Evolutionary conservation across 441 rosid species (phyloP).

Genomic region (Brassica balearica): DNA sequence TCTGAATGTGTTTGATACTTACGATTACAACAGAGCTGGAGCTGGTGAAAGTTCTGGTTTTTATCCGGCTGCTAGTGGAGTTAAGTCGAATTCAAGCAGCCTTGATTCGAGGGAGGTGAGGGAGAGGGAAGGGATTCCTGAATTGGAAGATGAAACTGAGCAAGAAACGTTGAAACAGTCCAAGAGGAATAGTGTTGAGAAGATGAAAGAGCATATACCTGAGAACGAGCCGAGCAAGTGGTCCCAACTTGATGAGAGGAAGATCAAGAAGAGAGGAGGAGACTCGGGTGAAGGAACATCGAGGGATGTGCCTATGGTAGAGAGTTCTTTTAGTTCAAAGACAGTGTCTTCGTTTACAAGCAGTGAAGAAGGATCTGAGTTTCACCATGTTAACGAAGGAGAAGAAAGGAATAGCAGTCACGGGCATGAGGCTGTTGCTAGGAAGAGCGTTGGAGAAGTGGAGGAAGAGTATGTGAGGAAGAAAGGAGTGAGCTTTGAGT

Average conservation of each 20-base stretch:
- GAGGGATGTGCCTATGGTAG: slow-evolving; percentile 50
- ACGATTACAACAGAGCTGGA: slow-evolving; percentile 50
- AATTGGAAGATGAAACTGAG: slow-evolving; percentile 90
- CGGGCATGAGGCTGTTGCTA: slow-evolving; percentile 53
- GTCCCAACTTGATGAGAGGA: slow-evolving; percentile 71
- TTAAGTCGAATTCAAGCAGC: slow-evolving; percentile 72
- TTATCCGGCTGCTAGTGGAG: slow-evolving; percentile 46
- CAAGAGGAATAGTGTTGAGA: slow-evolving; percentile 48
- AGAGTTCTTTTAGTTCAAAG: slow-evolving; percentile 46
- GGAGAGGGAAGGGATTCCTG: slow-evolving; percentile 96
- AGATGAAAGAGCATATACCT: slow-evolving; percentile 47
- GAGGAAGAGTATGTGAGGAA: slow-evolving; percentile 59
- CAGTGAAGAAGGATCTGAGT: slow-evolving; percentile 49
- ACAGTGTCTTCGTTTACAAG: slow-evolving; percentile 47
- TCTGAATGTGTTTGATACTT: slow-evolving; percentile 73
- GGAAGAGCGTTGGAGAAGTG: slow-evolving; percentile 51
- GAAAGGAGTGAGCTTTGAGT: slow-evolving; percentile 85
- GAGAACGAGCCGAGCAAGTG: slow-evolving; percentile 44
- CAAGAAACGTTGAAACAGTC: slow-evolving; percentile 52
- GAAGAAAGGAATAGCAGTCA: slow-evolving; percentile 49
- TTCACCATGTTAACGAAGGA: slow-evolving; percentile 48
- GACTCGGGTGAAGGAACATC: slow-evolving; percentile 73
- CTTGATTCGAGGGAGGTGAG: slow-evolving; percentile 93
- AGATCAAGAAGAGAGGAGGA: slow-evolving; percentile 43
- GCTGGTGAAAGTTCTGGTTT: slow-evolving; percentile 40